Evolutionary conservation across 176 grass and related monocot species (phyloP), one percentile per base, ranked within the genome.

Genomic region (Themeda triandra): DNA sequence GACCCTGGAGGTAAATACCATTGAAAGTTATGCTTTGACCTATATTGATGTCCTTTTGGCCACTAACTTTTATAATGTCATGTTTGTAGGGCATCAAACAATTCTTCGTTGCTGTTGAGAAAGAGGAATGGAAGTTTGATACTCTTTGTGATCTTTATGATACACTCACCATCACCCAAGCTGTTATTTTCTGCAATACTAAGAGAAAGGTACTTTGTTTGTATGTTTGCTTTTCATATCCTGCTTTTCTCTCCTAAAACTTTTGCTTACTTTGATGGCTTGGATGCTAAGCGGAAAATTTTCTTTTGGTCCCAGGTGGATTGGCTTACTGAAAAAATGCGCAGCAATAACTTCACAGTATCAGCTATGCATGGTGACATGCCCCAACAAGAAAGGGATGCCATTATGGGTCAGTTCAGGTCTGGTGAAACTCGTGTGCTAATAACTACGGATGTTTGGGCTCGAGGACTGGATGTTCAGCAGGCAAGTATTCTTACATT

Each of bases 51-150:
- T 71, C 46, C 27, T 69, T 79, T 31, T 30, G 36, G 46, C 10
- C 63, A 46, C 35, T 72, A 56, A 30, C 19, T 68, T 79, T 25
- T 82, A 29, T 63, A 12, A 32, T 75, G 40, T 65, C 39, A 49
- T 82, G 12, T 76, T 70, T 77, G 25, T 59, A 99, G 96, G 93
- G 96, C 7, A 95, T 98, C 64, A 98, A 98, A 84, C 96, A 98
- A 85, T 98, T 98, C 78, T 95, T 98, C 86, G 93, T 98, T 73
- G 91, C 96, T 85, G 96, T 95, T 60, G 93, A 98, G 83, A 98
- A 90, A 71, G 96, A 98, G 73, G 96, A 98, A 71, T 98, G 96
- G 96, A 98, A 94, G 85, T 98, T 98, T 78, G 96, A 98, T 77
- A 98, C 96, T 0, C 83, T 98, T 44, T 98, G 96, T 66, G 96